Percentiles rank a stretch among this genome's conserved stretches.
Evolutionary conservation across 495 filamentous ascomycete genomes (phyloP).

Genomic region (Podospora conica): DNA sequence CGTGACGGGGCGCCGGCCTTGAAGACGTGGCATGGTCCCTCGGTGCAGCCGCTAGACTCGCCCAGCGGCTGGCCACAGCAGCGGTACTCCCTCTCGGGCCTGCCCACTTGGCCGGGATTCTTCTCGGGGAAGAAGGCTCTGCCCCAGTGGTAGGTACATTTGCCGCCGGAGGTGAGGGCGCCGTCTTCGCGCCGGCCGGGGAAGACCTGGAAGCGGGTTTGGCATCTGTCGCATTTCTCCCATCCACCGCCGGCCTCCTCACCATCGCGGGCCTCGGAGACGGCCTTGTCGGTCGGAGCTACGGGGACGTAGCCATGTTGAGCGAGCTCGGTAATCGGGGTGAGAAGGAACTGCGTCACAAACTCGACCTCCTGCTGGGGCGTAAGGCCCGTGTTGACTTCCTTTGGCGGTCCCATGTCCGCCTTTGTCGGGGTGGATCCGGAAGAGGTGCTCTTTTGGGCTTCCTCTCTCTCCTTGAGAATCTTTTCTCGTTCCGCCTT

Average conservation of each 20-base stretch:
- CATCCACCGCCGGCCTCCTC: constrained; percentile 62
- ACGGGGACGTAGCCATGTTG: constrained; percentile 68
- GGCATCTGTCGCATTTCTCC: constrained; percentile 86
- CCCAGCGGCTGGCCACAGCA: constrained; percentile 75
- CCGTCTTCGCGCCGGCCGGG: constrained; percentile 82
- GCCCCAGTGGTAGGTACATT: constrained; percentile 72
- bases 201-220: constrained; percentile 82
- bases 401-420: constrained; percentile 29
- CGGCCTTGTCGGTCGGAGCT: constrained; percentile 48
- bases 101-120: constrained; percentile 35
- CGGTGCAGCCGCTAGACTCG: constrained; percentile 64
- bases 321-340: constrained; percentile 53
- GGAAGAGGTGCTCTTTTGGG: constrained; percentile 5
- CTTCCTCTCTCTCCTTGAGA: constrained; percentile 26
- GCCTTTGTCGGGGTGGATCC: constrained; percentile 19
- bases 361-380: constrained; percentile 61
- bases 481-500: constrained; percentile 35
- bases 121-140: constrained; percentile 50
- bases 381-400: constrained; percentile 62
- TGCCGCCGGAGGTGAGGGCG: constrained; percentile 65
- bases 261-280: constrained; percentile 52
- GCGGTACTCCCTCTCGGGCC: constrained; percentile 53
- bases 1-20: constrained; percentile 70
- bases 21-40: constrained; percentile 72
- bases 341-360: constrained; percentile 47